Percentiles rank a stretch among this genome's conserved stretches.
Evolutionary conservation across 2,329 filamentous ascomycete genomes (phyloP).

Genomic region (Epichloe uncinata): DNA sequence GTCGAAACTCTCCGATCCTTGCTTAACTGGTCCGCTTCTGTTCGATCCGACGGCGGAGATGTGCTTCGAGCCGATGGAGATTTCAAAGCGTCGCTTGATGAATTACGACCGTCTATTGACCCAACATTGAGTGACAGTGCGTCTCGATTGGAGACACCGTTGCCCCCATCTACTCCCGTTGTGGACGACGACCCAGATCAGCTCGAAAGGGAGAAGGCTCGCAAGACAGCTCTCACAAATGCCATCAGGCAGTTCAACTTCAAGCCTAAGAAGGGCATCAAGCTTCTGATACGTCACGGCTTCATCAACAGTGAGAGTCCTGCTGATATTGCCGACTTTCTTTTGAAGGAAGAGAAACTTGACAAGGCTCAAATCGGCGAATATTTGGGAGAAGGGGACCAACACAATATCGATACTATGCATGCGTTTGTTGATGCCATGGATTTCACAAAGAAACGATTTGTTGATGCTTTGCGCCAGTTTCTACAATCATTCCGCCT

Average conservation of each 20-base stretch:
- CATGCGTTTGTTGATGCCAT: conserved; percentile 93
- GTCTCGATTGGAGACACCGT: conserved; percentile 47
- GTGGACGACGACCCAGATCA: conserved; percentile 84
- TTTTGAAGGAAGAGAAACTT: conserved; percentile 67
- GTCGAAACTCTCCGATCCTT: conserved; percentile 82
- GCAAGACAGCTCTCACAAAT: conserved; percentile 83
- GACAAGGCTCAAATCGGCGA: conserved; percentile 91
- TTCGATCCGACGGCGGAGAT: conserved; percentile 41
- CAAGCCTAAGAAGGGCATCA: conserved; percentile 90
- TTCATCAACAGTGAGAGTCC: conserved; percentile 74
- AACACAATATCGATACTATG: conserved; percentile 93
- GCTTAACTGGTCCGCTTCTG: conserved; percentile 72
- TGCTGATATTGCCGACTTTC: conserved; percentile 71
- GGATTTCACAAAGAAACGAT: conserved; percentile 84
- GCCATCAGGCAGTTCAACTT: conserved; percentile 91
- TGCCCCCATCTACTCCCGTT: conserved; percentile 50
- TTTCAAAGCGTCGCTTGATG: conserved; percentile 27
- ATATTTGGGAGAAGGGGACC: conserved; percentile 84
- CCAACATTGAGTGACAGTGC: conserved; percentile 46
- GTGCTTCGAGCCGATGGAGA: conserved; percentile 19
- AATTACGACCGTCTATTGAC: conserved; percentile 54
- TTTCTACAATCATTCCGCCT: conserved; percentile 92
- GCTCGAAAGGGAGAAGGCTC: conserved; percentile 86
- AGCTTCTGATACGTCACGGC: conserved; percentile 66
- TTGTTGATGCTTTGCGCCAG: conserved; percentile 80